Conservation (phyloP, 1,139 yeast genomes). For the Lodderomyces orthopsilosis region DNA sequence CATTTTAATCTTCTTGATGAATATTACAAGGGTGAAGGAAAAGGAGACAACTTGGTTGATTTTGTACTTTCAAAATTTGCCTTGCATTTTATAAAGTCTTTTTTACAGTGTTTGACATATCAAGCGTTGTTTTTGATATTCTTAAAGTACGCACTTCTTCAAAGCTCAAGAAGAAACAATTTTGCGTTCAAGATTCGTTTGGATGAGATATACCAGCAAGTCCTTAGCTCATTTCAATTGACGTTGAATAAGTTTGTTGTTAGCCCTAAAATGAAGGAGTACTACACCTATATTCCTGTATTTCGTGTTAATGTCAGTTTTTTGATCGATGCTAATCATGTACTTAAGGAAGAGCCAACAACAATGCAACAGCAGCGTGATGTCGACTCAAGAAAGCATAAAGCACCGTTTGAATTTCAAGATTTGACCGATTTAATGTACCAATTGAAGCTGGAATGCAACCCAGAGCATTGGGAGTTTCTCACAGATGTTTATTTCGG, state of each 20-base stretch:
- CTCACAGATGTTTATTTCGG: conserved; percentile 29
- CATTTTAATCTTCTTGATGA: conserved; percentile 24
- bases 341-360: conserved; percentile 7
- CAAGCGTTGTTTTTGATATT: conserved; percentile 25
- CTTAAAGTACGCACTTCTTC: conserved; percentile 12
- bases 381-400: neutral
- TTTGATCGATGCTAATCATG: conserved; percentile 12
- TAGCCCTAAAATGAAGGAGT: conserved; percentile 4
- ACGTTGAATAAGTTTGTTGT: conserved; percentile 10
- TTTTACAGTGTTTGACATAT: conserved; percentile 22
- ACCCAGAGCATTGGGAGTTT: conserved; percentile 15
- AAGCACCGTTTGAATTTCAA: conserved; percentile 2
- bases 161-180: conserved; percentile 11
- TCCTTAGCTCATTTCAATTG: conserved; percentile 9
- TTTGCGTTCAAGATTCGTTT: conserved; percentile 9
- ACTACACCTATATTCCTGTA: neutral
- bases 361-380: neutral
- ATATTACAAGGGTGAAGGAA: conserved; percentile 3
- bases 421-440: conserved; percentile 12
- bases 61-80: conserved; percentile 8
- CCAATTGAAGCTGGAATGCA: conserved; percentile 12
- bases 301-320: conserved; percentile 12
- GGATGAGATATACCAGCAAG: conserved; percentile 7
- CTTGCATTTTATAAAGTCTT: conserved; percentile 16
- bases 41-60: conserved; percentile 2